These are phyloP conservation scores for Dacryopinax spathularia DNA, from an alignment of 768 basidiomycete species.

Conservation along the genomic window DNA sequence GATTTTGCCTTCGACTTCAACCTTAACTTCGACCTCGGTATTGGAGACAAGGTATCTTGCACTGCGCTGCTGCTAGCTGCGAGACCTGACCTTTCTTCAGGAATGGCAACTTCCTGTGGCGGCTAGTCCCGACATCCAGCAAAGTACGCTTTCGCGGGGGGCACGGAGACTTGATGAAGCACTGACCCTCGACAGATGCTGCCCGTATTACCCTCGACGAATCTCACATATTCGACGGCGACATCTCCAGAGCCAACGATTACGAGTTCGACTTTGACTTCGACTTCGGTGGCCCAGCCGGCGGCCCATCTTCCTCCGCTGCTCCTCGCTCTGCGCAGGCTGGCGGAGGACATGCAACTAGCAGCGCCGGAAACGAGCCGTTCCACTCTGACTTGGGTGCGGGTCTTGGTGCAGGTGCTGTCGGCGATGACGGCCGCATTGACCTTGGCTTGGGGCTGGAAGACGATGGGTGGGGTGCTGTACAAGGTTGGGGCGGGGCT, in stretches of 20 bases:
- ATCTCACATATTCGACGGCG: not conserved
- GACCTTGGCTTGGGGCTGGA: slow-evolving; percentile 9
- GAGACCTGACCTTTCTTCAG: not conserved
- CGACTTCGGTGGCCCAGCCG: not conserved
- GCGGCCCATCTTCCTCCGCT: not conserved
- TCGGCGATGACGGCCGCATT: not conserved
- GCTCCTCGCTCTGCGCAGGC: not conserved
- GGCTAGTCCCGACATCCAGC: not conserved
- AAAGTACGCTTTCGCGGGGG: not conserved
- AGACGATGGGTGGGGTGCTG: slow-evolving; percentile 6
- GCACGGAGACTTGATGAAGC: not conserved
- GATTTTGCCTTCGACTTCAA: slow-evolving; percentile 18
- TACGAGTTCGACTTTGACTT: not conserved
- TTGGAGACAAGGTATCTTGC: too few species aligned
- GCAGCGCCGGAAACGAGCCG: not conserved
- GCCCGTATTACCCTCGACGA: not conserved
- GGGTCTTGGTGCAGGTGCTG: not conserved
- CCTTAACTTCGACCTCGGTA: not conserved
- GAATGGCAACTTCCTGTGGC: not conserved
- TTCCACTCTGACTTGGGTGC: not conserved
- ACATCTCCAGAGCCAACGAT: not conserved
- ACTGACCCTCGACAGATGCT: not conserved
- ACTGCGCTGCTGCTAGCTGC: not conserved
- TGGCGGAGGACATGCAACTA: not conserved
- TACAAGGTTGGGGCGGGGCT: not conserved